Evolutionary conservation across 2,329 filamentous ascomycete genomes (phyloP).

Genomic region (Didymella glomerata): DNA sequence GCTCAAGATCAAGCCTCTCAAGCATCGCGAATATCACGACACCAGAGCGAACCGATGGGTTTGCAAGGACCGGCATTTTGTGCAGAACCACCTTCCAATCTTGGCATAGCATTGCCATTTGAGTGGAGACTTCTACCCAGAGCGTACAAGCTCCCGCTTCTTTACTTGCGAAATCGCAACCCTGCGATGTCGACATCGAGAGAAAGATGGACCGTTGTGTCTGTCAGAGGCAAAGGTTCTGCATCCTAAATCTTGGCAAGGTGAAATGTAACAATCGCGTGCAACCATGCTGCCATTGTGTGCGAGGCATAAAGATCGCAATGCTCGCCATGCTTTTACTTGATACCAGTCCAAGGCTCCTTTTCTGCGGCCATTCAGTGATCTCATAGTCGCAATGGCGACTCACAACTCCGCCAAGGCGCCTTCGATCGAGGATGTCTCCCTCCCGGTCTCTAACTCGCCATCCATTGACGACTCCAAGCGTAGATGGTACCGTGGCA

Average conservation of each 20-base stretch:
- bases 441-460: conserved; percentile 17
- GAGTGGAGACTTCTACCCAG: conserved; percentile 13
- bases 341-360: background rate
- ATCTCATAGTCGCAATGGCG: conserved; percentile 15
- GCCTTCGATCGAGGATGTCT: conserved; percentile 23
- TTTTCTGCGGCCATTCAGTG: background rate
- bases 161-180: conserved; percentile 22
- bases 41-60: conserved; percentile 9
- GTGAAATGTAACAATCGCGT: conserved; percentile 18
- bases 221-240: conserved; percentile 7
- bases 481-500: conserved; percentile 59
- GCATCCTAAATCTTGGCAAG: conserved; percentile 11
- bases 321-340: background rate
- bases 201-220: conserved; percentile 14
- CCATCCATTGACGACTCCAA: conserved; percentile 16
- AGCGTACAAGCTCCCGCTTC: conserved; percentile 15
- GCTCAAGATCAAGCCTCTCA: conserved; percentile 7
- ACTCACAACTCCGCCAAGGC: conserved; percentile 18
- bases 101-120: conserved; percentile 4
- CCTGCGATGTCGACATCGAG: conserved; percentile 27
- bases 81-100: conserved; percentile 19
- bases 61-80: conserved; percentile 11
- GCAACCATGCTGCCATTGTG: background rate
- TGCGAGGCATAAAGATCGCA: conserved; percentile 1
- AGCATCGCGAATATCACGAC: conserved; percentile 14